phyloP scores from a whole-genome alignment of 2,329 filamentous ascomycete species.

The Pyricularia pennisetigena region DNA sequence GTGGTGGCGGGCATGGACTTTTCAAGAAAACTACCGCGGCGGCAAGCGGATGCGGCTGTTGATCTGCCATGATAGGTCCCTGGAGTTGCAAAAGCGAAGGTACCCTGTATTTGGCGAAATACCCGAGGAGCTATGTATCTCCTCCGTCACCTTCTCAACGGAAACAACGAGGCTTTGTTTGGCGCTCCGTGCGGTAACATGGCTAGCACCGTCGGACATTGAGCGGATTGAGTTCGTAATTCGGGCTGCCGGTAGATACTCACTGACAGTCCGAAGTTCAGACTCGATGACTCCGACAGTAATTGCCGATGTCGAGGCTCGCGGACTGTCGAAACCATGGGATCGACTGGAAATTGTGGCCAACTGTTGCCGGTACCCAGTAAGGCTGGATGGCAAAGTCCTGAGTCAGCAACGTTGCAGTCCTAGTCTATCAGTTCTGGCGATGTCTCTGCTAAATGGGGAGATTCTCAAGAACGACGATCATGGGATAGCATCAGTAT shows the following conservation, averaged over 20 bases:
- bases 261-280: constrained; percentile 11
- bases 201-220: not conserved
- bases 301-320: constrained; percentile 14
- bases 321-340: constrained; percentile 13
- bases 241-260: constrained; percentile 17
- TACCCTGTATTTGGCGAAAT: not conserved
- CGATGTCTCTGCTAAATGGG: constrained; percentile 20
- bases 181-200: constrained; percentile 1
- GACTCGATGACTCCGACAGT: constrained; percentile 17
- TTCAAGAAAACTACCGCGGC: constrained; percentile 23
- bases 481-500: not conserved
- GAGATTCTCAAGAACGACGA: constrained; percentile 21
- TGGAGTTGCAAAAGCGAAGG: constrained; percentile 12
- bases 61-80: constrained; percentile 13
- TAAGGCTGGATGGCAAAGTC: constrained; percentile 12
- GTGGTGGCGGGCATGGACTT: constrained; percentile 23
- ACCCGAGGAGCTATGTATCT: not conserved
- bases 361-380: constrained; percentile 22
- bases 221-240: constrained; percentile 11
- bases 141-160: not conserved
- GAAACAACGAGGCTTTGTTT: not conserved
- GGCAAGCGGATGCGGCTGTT: constrained; percentile 17
- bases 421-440: constrained; percentile 15
- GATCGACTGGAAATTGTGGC: constrained; percentile 9
- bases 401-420: constrained; percentile 12